Evolutionary conservation across 169 alveolate genomes (phyloP).

Genomic region (Plasmodium reichenowi): DNA sequence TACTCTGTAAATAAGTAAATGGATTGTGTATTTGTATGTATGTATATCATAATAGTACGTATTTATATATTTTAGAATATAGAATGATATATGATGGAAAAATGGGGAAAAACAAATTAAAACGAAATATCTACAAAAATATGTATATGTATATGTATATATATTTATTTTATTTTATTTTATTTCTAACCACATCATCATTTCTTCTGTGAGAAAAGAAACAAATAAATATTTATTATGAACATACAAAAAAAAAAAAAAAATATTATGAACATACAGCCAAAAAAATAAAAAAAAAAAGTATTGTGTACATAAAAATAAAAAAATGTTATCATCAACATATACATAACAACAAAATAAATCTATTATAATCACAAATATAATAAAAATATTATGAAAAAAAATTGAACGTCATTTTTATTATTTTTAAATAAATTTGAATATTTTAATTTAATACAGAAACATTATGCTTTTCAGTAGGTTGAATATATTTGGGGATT

Average conservation of each 20-base stretch:
- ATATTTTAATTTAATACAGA: no score
- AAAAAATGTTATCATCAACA: neutral
- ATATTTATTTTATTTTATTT: no score
- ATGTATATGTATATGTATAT: no score
- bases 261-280: neutral
- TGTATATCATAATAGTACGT: neutral
- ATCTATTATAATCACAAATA: neutral
- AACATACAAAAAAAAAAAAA: neutral
- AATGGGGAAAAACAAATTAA: neutral
- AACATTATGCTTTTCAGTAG: no score
- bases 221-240: neutral
- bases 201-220: conserved; percentile 27
- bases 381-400: neutral
- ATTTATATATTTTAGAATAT: neutral
- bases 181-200: conserved; percentile 18
- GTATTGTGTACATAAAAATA: neutral
- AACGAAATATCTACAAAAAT: neutral
- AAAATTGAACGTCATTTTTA: no score
- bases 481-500: no score
- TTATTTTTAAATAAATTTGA: no score
- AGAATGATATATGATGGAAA: no score
- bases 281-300: neutral
- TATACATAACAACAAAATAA: neutral
- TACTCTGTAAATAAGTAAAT: conserved; percentile 24
- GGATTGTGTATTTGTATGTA: neutral